phyloP scores from a whole-genome alignment of 805 yeast genomes.

The Saturnispora mendoncae region DNA sequence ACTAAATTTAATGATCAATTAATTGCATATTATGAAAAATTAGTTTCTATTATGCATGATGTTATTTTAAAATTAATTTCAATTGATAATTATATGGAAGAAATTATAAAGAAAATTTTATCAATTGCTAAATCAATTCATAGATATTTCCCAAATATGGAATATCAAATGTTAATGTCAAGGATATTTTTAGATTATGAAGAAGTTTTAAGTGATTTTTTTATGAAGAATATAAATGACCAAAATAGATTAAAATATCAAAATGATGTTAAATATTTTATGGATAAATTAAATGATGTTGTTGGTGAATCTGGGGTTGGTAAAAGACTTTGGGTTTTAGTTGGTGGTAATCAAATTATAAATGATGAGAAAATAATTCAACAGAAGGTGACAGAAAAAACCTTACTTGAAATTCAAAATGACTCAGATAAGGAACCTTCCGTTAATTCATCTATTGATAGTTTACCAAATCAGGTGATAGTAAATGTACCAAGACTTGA shows the following conservation, averaged over 20 bases:
- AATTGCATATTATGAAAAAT: conserved; percentile 50
- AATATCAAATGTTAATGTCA: conserved; percentile 37
- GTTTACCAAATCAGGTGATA: too few relatives aligned
- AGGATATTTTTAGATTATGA: conserved; percentile 53
- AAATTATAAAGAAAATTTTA: conserved; percentile 55
- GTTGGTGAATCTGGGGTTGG: conserved; percentile 57
- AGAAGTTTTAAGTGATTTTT: conserved; percentile 40
- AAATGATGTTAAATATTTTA: conserved; percentile 56
- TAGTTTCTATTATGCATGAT: conserved; percentile 64
- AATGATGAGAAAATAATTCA: too few relatives aligned
- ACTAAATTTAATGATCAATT: conserved; percentile 50
- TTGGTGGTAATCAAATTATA: not conserved
- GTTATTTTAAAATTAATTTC: conserved; percentile 24
- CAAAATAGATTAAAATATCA: too few relatives aligned
- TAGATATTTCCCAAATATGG: conserved; percentile 45
- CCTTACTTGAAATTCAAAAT: too few relatives aligned
- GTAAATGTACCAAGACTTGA: too few relatives aligned
- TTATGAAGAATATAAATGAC: conserved; percentile 43
- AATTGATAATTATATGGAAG: conserved; percentile 43
- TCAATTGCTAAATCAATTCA: conserved; percentile 53
- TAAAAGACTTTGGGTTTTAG: conserved; percentile 53
- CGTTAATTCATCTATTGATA: too few relatives aligned
- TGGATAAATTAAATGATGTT: conserved; percentile 49
- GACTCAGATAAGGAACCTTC: too few relatives aligned
- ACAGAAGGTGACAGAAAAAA: too few relatives aligned